Evolutionary conservation across 768 basidiomycete genomes (phyloP).

Genomic region (Xerocomellus intermedius): DNA sequence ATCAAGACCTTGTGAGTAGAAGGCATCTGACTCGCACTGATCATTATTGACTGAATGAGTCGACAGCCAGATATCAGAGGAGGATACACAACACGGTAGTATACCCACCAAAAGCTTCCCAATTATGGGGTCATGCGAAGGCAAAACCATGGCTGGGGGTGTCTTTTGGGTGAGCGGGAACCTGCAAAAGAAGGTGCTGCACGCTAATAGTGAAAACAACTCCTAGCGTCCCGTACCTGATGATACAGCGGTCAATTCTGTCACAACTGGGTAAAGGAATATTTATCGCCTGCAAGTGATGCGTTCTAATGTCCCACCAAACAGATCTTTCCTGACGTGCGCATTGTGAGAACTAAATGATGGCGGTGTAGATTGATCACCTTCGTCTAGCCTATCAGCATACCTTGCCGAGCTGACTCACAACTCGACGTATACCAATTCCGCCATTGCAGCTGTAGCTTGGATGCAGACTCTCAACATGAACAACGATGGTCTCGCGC

Average conservation of each 20-base stretch:
- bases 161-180: slow-evolving; percentile 49
- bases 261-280: slow-evolving; percentile 45
- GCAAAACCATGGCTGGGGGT: slow-evolving; percentile 51
- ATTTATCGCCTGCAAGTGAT: background rate
- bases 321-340: slow-evolving; percentile 42
- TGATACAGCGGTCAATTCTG: slow-evolving; percentile 46
- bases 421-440: slow-evolving; percentile 44
- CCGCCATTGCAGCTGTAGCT: slow-evolving; percentile 45
- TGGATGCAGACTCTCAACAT: slow-evolving; percentile 50
- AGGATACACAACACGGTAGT: slow-evolving; percentile 37
- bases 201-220: background rate
- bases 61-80: slow-evolving; percentile 35
- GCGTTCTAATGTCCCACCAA: background rate
- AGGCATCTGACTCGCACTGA: background rate
- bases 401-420: slow-evolving; percentile 47
- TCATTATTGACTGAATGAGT: background rate
- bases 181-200: too few species aligned
- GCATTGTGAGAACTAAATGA: slow-evolving; percentile 2
- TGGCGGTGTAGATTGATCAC: background rate
- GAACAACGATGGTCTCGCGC: slow-evolving; percentile 40
- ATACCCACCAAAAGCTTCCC: slow-evolving; percentile 43
- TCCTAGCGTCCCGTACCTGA: slow-evolving; percentile 41
- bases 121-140: slow-evolving; percentile 43
- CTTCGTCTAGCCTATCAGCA: slow-evolving; percentile 41
- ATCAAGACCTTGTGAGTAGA: slow-evolving; percentile 44